Evolutionary conservation across 768 basidiomycete species (phyloP), one percentile per base, ranked within the genome.

Genomic region (Agrocybe pediades): DNA sequence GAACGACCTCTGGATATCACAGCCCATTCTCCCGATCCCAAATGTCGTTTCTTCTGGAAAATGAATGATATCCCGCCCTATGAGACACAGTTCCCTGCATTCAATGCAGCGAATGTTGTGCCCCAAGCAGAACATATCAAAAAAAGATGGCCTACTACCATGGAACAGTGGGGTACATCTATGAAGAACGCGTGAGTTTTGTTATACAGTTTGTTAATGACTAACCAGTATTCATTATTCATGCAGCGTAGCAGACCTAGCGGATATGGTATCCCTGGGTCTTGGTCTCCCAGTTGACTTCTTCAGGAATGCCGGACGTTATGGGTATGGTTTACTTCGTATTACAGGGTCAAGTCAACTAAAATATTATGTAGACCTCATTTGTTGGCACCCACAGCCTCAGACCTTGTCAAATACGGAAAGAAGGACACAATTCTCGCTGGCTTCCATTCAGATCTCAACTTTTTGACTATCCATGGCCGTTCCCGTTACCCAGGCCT

Each of bases 391-490:
- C 95, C 95, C 11, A 98, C 95, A 0, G 92, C 95, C 2, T 97
- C 95, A 4, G 89, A 98, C 68, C 79, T 98, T 17, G 68, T 72
- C 16, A 92, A 88, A 64, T 95, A 90, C 62, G 85, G 90, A 19
- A 65, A 80, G 63, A 83, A 84, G 57, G 83, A 91, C 61, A 92
- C 90, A 17, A 95, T 96, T 57, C 82, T 95, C 42, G 95, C 95
- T 19, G 95, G 95, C 2, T 97, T 97, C 66, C 95, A 98, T 66
- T 87, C 90, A 0, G 95, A 98, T 67, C 83, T 98, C 52, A 97
- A 97, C 65, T 95, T 94, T 64, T 74, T 97, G 58, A 93, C 90
- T n/a, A 93, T 93, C 40, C 88, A 93, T 56, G 92, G 92, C 40
- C 87, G 89, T 25, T 92, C 87, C 6, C 81, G 89, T 54, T 94